Percentiles rank a stretch among this genome's conserved stretches.
phyloP scores from a whole-genome alignment of 768 basidiomycete species.

The Lactarius hatsudake region DNA sequence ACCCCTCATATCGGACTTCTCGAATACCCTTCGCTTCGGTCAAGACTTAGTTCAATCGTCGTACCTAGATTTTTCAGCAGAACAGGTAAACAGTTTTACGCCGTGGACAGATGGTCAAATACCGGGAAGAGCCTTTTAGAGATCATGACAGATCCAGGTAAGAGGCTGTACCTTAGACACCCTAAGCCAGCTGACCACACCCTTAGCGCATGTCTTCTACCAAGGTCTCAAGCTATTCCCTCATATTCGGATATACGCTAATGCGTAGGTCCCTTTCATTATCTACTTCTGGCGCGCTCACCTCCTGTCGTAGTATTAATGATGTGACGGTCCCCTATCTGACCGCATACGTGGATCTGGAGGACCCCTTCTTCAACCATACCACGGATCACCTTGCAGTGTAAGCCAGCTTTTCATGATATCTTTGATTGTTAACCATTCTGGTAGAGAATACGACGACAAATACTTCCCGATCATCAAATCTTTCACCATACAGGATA shows the following conservation, averaged over 20 bases:
- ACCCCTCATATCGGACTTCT: constrained; percentile 82
- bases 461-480: constrained; percentile 25
- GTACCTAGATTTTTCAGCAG: constrained; percentile 71
- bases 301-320: constrained; percentile 46
- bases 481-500: constrained; percentile 19
- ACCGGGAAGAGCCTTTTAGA: constrained; percentile 66
- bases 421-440: background rate
- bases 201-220: constrained; percentile 68
- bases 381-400: constrained; percentile 57
- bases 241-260: constrained; percentile 75
- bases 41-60: constrained; percentile 49
- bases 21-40: constrained; percentile 57
- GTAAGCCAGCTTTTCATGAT: constrained; percentile 38
- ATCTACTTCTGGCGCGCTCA: constrained; percentile 2
- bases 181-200: background rate
- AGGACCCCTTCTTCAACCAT: constrained; percentile 63
- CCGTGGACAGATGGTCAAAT: constrained; percentile 65
- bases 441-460: constrained; percentile 18
- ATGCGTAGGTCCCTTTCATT: constrained; percentile 51
- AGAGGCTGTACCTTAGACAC: background rate
- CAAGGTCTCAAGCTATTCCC: constrained; percentile 66
- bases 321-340: constrained; percentile 82
- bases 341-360: constrained; percentile 67
- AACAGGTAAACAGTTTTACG: constrained; percentile 63
- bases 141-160: constrained; percentile 78